Conservation (phyloP, 306 rosid species). For the Dalbergia oliveri region DNA sequence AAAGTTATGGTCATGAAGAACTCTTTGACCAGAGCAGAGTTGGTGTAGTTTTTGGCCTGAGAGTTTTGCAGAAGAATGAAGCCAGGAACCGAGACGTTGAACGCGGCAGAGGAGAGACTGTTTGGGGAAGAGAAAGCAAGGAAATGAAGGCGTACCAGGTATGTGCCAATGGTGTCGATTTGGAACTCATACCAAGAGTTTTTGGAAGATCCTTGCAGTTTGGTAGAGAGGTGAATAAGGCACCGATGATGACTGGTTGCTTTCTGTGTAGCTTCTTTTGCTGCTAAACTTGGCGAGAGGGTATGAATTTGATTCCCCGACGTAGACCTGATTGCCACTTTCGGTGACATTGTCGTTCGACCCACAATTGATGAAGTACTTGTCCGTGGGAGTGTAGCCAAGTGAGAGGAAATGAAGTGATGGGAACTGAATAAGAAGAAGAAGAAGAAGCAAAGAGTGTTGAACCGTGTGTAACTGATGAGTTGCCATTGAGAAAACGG, state of each 20-base stretch:
- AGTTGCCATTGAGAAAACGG: slow-evolving; percentile 21
- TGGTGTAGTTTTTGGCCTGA: not conserved
- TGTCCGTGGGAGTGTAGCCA: not conserved
- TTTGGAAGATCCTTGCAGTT: slow-evolving; percentile 45
- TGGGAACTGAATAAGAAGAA: slow-evolving; percentile 43
- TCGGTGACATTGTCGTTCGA: not conserved
- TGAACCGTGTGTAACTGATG: not conserved
- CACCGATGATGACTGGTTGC: not conserved
- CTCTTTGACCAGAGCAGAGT: slow-evolving; percentile 40
- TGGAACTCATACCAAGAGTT: slow-evolving; percentile 25
- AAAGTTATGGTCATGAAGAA: slow-evolving; percentile 21
- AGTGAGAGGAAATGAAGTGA: slow-evolving; percentile 38
- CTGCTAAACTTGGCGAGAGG: not conserved
- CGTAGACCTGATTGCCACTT: not conserved
- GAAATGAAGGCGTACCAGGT: slow-evolving; percentile 66
- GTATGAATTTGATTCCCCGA: slow-evolving; percentile 10
- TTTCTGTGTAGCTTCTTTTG: not conserved
- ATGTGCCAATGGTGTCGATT: not conserved
- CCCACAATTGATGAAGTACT: slow-evolving; percentile 62
- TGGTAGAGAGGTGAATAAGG: slow-evolving; percentile 37
- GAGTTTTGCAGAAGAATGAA: slow-evolving; percentile 43
- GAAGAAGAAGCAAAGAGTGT: not conserved
- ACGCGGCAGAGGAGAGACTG: slow-evolving; percentile 48
- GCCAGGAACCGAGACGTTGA: slow-evolving; percentile 49
- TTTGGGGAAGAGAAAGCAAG: slow-evolving; percentile 43